A percentile compares a stretch with the other conserved stretches of the same genome.
Evolutionary conservation across 305 asterid genomes (phyloP).

Genomic region (Fraxinus velutina): DNA sequence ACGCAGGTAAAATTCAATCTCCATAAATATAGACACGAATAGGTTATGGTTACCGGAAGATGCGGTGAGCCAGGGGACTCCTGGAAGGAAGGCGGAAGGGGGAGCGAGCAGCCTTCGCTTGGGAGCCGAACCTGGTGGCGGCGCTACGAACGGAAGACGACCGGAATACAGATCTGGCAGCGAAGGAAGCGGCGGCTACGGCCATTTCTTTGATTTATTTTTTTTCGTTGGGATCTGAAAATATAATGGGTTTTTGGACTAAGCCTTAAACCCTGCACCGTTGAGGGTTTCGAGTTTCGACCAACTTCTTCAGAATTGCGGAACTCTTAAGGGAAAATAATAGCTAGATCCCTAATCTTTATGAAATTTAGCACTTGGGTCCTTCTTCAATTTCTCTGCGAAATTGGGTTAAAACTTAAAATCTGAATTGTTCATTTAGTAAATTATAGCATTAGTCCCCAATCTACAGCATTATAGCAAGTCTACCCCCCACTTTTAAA

Average conservation of each 20-base stretch:
- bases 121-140: conserved; percentile 49
- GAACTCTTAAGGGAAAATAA: background rate
- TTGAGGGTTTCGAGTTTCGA: background rate
- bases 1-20: background rate
- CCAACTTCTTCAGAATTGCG: background rate
- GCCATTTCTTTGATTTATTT: conserved; percentile 32
- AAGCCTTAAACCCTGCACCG: background rate
- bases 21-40: background rate
- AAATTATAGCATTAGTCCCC: background rate
- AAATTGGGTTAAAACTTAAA: background rate
- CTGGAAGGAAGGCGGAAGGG: conserved; percentile 61
- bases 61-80: conserved; percentile 52
- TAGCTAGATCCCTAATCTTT: background rate
- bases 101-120: conserved; percentile 56
- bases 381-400: background rate
- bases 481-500: background rate
- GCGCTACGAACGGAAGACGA: conserved; percentile 59
- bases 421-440: background rate
- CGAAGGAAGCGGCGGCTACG: conserved; percentile 39
- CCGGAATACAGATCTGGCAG: conserved; percentile 70
- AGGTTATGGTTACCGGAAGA: conserved; percentile 50
- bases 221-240: background rate
- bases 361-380: background rate
- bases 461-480: background rate
- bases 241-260: background rate